Base-by-base conservation (phyloP, 169 alveolate genomes). In the Cryptosporidium viatorum region DNA sequence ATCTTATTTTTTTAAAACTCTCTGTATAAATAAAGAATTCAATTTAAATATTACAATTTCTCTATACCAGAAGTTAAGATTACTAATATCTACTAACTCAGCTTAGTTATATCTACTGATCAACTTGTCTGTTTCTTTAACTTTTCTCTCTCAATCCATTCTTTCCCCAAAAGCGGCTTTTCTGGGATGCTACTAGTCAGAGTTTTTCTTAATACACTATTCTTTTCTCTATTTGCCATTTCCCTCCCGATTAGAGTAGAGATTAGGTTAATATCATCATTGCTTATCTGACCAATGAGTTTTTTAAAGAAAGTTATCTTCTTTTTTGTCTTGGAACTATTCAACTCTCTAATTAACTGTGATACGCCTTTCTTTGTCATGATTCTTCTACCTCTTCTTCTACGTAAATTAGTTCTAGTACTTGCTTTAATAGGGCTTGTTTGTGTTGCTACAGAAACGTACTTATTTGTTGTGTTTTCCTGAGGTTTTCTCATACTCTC, bases 61-160 rank as follows among this genome's bases (percentile, higher is more conserved):
- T 69, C 43, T 91, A 86, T 58, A 86, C 37, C 41, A 50, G 62
- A 84, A 69, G 68, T 86, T 86, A 86, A 85, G 39, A 73, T 84
- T 52, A 67, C 86, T 31, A 91, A 86, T 60, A 73, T 74, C 52
- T 84, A 51, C 70, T 86, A 89, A 69, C 85, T 86, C 71, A 86
- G 43, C 35, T 84, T 52, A 48, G 71, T 50, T 39, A 73, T 70
- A 74, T 86, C 92, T 86, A 80, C 58, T 71, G 73, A 55, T 67
- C 31, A 58, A 69, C 21, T 16, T 2, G 55, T 16, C 5, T 48
- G 55, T 18, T 69, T 23, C 50, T 26, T 69, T 70, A 59, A 48
- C 59, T 70, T 37, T 26, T 37, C 70, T 45, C 69, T 35, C 21
- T 68, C 39, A 45, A 50, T 74, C 69, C 84, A 65, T 37, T 4